Evolutionary conservation across 2,329 filamentous ascomycete species (phyloP), one percentile per base, ranked within the genome.

Genomic region (Hymenoscyphus scutula): DNA sequence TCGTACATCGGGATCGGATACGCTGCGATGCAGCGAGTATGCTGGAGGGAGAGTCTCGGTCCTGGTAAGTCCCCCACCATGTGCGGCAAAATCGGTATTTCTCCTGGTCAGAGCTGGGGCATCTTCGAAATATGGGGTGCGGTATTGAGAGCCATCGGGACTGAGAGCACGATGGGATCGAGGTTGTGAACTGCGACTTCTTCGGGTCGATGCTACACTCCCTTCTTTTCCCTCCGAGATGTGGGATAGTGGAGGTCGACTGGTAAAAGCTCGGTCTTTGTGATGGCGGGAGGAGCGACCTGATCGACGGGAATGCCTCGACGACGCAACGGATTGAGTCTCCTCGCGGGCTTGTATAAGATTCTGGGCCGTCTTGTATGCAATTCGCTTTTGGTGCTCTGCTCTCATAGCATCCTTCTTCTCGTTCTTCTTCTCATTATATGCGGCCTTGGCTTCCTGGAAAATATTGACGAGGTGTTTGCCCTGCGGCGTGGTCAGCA

Each of bases 391-490:
- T 71, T 88, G 87, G 71, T 87, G 84, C 68, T 91, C 86, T 23
- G 88, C 86, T 74, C 87, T 87, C 70, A 97, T 83, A 69, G 92
- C 41, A 2, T 30, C 57, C 29, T 59, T 59, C 58, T 55, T 60
- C 58, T 60, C 87, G 6, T 91, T 89, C 76, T 96, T 97, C 73
- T 91, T 91, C 73, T 96, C 91, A 62, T 88, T 84, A 77, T 98
- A 98, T 63, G 91, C 90, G 60, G 88, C 86, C 74, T 91, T 92
- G 67, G 93, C 94, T 74, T 97, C 92, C 75, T 92, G 96, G 82
- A 96, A 96, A 73, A 97, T 89, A 74, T 87, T 89, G 73, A 96
- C 85, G 27, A 98, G 81, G 71, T 97, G 91, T 78, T 96, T 97
- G 73, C 92, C 92, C 92, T 96, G 72, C 38, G n/a, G 6, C 27